phyloP scores from a whole-genome alignment of 73 alveolate genomes.

The Paramecium biaurelia region DNA sequence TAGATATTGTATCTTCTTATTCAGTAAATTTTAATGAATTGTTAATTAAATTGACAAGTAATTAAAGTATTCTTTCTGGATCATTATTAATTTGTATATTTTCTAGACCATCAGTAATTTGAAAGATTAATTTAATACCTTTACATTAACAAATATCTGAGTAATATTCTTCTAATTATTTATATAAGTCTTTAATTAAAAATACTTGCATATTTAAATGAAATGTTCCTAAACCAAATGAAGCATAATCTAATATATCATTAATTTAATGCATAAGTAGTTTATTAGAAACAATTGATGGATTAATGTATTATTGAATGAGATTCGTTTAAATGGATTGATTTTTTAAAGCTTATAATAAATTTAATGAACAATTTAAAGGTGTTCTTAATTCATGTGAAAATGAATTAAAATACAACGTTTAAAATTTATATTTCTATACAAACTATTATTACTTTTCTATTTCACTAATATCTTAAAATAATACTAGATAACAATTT shows the following conservation, averaged over 20 bases:
- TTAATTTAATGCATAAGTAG: constrained; percentile 47
- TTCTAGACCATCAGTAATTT: neutral
- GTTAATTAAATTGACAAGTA: constrained; percentile 42
- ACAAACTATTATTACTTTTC: neutral
- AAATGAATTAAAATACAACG: constrained; percentile 55
- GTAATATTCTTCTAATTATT: constrained; percentile 20
- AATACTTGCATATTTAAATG: neutral
- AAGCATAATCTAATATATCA: constrained; percentile 64
- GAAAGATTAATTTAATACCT: neutral
- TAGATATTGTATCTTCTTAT: constrained; percentile 23
- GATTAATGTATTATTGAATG: neutral
- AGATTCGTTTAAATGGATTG: neutral
- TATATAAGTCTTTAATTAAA: neutral
- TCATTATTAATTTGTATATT: neutral
- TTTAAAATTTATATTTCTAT: constrained; percentile 16
- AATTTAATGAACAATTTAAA: constrained; percentile 42
- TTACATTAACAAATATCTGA: constrained; percentile 4
- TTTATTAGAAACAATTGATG: constrained; percentile 37
- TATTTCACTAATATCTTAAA: neutral
- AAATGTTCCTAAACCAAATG: constrained; percentile 38
- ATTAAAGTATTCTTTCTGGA: constrained; percentile 34
- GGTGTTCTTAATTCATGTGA: constrained; percentile 66
- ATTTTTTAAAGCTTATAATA: constrained; percentile 22
- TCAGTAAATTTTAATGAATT: constrained; percentile 61
- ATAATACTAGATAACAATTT: neutral